Evolutionary conservation across 2,329 filamentous ascomycete genomes (phyloP).

Genomic region (Monosporascus sp.): DNA sequence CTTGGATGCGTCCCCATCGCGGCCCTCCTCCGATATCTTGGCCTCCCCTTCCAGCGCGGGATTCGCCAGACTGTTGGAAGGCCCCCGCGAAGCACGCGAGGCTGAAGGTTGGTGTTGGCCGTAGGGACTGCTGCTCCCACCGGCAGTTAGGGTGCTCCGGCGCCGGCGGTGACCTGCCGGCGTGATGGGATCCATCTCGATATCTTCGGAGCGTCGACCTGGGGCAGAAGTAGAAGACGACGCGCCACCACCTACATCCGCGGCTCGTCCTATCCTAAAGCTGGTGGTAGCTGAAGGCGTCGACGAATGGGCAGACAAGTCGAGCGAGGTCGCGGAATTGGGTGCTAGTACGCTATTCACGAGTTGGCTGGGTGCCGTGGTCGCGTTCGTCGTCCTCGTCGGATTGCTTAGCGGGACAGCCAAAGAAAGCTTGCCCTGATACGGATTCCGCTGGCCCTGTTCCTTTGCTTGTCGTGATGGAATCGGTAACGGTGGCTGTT

Average conservation of each 20-base stretch:
- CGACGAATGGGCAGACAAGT: constrained; percentile 25
- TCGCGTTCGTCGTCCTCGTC: neutral
- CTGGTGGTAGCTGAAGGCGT: constrained; percentile 29
- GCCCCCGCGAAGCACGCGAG: constrained; percentile 17
- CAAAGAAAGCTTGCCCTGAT: neutral
- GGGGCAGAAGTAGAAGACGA: constrained; percentile 15
- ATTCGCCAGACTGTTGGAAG: constrained; percentile 22
- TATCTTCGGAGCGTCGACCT: constrained; percentile 32
- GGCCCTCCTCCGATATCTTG: constrained; percentile 43
- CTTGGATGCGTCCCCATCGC: constrained; percentile 16
- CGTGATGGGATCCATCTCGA: constrained; percentile 52
- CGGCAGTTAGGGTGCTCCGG: constrained; percentile 48
- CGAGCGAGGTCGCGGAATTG: constrained; percentile 14
- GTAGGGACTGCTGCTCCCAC: constrained; percentile 21
- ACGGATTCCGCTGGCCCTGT: neutral
- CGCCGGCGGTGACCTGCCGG: constrained; percentile 48
- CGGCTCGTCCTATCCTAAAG: constrained; percentile 26
- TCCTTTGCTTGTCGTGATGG: neutral
- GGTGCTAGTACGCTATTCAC: constrained; percentile 17
- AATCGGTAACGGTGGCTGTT: neutral
- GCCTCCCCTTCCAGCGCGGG: constrained; percentile 31
- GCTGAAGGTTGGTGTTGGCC: constrained; percentile 8
- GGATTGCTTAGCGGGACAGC: neutral
- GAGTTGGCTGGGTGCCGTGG: constrained; percentile 5
- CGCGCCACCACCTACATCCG: constrained; percentile 19